Evolutionary conservation across 148 eudicot genomes (phyloP).

Genomic region (Rhododendron simsii): DNA sequence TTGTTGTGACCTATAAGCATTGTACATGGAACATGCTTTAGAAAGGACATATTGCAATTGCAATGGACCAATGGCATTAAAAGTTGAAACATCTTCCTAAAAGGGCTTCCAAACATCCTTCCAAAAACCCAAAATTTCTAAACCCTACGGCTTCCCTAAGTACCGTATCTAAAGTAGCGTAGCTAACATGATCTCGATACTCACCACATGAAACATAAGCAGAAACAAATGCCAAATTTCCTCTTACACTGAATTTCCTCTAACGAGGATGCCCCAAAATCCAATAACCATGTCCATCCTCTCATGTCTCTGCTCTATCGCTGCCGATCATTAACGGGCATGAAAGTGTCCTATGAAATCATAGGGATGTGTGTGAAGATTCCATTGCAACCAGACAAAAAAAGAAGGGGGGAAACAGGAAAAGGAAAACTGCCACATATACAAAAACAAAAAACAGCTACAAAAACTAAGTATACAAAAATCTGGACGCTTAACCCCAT

Average conservation of each 20-base stretch:
- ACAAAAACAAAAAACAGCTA: too few relatives aligned
- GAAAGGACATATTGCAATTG: background rate
- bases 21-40: too few relatives aligned
- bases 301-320: too few relatives aligned
- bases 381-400: too few relatives aligned
- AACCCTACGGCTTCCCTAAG: background rate
- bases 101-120: background rate
- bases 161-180: background rate
- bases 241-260: background rate
- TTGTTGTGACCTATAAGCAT: too few relatives aligned
- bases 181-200: background rate
- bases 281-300: background rate
- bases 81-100: background rate
- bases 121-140: background rate
- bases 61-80: background rate
- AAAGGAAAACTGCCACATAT: too few relatives aligned
- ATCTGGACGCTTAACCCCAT: too few relatives aligned
- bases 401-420: too few relatives aligned
- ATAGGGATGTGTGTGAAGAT: too few relatives aligned
- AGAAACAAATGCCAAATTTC: background rate
- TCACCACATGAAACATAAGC: background rate
- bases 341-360: too few relatives aligned
- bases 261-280: background rate
- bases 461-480: too few relatives aligned
- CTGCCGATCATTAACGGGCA: too few relatives aligned